phyloP scores from a whole-genome alignment of 805 yeast species.

The Zygosaccharomyces lentus region DNA sequence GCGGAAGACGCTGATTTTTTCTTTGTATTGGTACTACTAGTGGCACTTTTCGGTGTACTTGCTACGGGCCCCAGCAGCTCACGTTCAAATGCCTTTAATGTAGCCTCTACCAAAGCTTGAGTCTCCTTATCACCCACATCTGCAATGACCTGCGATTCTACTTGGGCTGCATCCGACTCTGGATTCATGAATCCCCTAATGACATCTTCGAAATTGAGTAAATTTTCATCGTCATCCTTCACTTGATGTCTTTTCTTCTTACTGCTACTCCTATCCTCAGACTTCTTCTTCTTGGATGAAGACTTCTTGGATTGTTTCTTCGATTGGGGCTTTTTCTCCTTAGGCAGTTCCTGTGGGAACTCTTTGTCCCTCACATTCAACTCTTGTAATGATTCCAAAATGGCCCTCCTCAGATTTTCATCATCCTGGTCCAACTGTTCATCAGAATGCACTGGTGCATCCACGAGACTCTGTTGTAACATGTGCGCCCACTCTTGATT shows the following conservation, averaged over 20 bases:
- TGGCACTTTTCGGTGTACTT: constrained; percentile 1
- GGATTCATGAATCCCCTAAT: constrained; percentile 31
- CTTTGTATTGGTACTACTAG: constrained; percentile 5
- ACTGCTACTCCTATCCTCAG: constrained; percentile 15
- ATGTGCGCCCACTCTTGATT: constrained; percentile 32
- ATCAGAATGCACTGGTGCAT: constrained; percentile 7
- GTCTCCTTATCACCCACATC: constrained; percentile 30
- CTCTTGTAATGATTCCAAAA: constrained; percentile 30
- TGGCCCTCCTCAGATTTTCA: constrained; percentile 33
- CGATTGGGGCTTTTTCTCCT: constrained; percentile 10
- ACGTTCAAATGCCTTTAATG: constrained; percentile 34
- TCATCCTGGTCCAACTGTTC: constrained; percentile 33
- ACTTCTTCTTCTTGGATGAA: constrained; percentile 17
- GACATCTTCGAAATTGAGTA: constrained; percentile 32
- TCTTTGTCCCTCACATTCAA: constrained; percentile 15
- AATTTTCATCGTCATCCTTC: constrained; percentile 16
- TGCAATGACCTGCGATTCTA: constrained; percentile 3
- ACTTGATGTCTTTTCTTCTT: constrained; percentile 14
- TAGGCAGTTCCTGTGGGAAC: constrained; percentile 2
- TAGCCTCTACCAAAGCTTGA: constrained; percentile 34
- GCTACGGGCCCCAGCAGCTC: constrained; percentile 22
- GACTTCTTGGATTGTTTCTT: constrained; percentile 20
- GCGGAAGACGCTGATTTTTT: constrained; percentile 8
- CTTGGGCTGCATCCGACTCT: constrained; percentile 12
- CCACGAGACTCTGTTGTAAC: constrained; percentile 28